phyloP scores from a whole-genome alignment of 768 basidiomycete genomes.

The Auricularia sp. region DNA sequence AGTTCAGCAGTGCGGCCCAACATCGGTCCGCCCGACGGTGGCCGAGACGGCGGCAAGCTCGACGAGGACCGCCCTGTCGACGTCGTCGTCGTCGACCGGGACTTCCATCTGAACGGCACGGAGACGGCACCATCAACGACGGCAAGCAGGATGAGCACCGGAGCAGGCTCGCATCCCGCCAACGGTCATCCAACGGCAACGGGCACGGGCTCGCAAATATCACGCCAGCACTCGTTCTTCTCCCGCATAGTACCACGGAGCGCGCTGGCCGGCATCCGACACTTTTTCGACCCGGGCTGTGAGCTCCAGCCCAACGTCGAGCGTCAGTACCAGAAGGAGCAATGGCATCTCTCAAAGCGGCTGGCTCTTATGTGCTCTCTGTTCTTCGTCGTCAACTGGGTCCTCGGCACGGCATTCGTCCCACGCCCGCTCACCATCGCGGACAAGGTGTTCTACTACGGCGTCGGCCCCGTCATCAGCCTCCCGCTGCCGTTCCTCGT shows the following conservation, averaged over 20 bases:
- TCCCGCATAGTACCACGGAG: conserved; percentile 48
- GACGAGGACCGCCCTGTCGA: conserved; percentile 31
- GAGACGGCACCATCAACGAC: conserved; percentile 4
- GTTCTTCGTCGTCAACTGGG: conserved; percentile 64
- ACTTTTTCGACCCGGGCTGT: background rate
- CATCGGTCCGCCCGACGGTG: background rate
- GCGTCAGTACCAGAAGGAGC: conserved; percentile 46
- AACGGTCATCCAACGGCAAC: conserved; percentile 25
- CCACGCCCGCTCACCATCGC: conserved; percentile 31
- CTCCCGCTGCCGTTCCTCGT: conserved; percentile 56
- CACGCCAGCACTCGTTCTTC: conserved; percentile 47
- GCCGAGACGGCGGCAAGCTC: background rate
- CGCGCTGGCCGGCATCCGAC: conserved; percentile 11
- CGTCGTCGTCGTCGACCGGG: conserved; percentile 66
- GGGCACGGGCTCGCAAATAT: conserved; percentile 22
- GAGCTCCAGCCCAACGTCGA: conserved; percentile 28
- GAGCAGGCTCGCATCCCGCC: conserved; percentile 33
- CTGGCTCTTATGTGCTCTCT: conserved; percentile 52
- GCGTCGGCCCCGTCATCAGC: conserved; percentile 47
- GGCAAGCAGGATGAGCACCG: conserved; percentile 1
- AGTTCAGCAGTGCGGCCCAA: background rate
- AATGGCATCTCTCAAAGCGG: conserved; percentile 21
- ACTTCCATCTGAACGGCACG: conserved; percentile 21
- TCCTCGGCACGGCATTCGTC: conserved; percentile 45
- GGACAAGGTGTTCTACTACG: conserved; percentile 57